Base-by-base conservation (phyloP, 2,329 filamentous ascomycete genomes). In the Fusarium euwallaceae region DNA sequence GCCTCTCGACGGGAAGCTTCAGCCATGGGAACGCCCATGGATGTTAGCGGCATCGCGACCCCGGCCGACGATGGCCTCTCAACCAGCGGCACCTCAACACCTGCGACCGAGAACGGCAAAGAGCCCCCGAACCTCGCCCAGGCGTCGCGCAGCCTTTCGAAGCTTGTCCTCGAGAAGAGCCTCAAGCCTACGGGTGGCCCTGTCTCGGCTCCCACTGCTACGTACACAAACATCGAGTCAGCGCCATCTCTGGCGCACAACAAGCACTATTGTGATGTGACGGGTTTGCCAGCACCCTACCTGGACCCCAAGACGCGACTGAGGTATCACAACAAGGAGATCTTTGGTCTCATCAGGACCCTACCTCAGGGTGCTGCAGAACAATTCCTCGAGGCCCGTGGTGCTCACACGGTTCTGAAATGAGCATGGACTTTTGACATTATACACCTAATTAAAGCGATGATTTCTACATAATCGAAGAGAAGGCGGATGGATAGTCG, bases 201-300 rank as follows among this genome's bases (percentile, higher is more conserved):
- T 22, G 76, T 67, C 14, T 74, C 78, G 6, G 93, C 92, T 0
- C 94, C 93, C 0, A 90, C 89, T 36, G 93, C 93, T 36, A 98
- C 97, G 1, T 99, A 98, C 83, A 98, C 95, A 8, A 98, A 98
- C 81, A 97, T 99, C 73, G 97, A 98, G 83, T 95, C 94, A 58
- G 96, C 97, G 4, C 97, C 97, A 43, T 97, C 94, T 68, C 86
- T 98, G 78, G 93, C 93, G 61, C 93, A 95, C 76, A 90, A 94
- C 80, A 95, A 92, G 83, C 94, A 93, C 79, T 99, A 98, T 84
- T 99, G 97, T 86, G 97, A 99, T 83, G 90, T 99, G 78, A 99
- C 97, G 1, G 97, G 97, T 2, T 85, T 99, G 74, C 91, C 94
- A n/a, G 94, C 95, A 34, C 93, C 93, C 7, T 99, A 99, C 82